These are phyloP conservation scores for Phtheirospermum japonicum DNA, from an alignment of 257 asterid genomes.

Conservation along the genomic window DNA sequence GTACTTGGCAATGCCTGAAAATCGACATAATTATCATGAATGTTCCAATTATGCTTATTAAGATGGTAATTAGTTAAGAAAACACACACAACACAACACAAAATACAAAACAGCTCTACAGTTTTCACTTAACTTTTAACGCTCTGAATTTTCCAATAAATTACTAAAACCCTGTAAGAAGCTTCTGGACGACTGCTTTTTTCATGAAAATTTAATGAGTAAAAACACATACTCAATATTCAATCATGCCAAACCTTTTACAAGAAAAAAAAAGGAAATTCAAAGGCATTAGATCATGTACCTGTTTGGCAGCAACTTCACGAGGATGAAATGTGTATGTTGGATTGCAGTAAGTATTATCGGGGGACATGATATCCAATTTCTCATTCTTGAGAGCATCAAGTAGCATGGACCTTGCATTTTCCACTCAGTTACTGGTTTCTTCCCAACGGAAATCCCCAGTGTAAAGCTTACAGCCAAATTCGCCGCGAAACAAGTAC, in stretches of 20 bases:
- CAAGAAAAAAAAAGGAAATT: constrained; percentile 3
- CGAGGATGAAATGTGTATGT: constrained; percentile 69
- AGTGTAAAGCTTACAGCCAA: constrained; percentile 71
- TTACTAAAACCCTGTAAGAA: too few species aligned
- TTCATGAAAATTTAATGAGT: too few species aligned
- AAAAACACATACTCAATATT: too few species aligned
- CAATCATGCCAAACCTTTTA: not conserved
- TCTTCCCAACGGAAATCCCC: constrained; percentile 94
- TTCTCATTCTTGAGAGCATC: constrained; percentile 62
- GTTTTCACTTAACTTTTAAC: too few species aligned
- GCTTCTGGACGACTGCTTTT: too few species aligned
- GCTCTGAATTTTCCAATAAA: too few species aligned
- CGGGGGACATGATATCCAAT: constrained; percentile 55
- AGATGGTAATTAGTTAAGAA: not conserved
- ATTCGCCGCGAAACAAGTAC: constrained; percentile 88
- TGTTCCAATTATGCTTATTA: not conserved
- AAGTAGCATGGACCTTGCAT: constrained; percentile 57
- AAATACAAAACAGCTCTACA: too few species aligned
- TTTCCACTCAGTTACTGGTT: constrained; percentile 33
- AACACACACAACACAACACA: too few species aligned
- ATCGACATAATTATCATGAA: not conserved
- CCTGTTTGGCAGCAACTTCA: constrained; percentile 72
- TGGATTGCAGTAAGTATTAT: constrained; percentile 82
- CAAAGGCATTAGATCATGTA: constrained; percentile 27
- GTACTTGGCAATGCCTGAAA: constrained; percentile 86